Evolutionary conservation across 352 stramenopile species (phyloP).

Genomic region (Phytophthora constricta): DNA sequence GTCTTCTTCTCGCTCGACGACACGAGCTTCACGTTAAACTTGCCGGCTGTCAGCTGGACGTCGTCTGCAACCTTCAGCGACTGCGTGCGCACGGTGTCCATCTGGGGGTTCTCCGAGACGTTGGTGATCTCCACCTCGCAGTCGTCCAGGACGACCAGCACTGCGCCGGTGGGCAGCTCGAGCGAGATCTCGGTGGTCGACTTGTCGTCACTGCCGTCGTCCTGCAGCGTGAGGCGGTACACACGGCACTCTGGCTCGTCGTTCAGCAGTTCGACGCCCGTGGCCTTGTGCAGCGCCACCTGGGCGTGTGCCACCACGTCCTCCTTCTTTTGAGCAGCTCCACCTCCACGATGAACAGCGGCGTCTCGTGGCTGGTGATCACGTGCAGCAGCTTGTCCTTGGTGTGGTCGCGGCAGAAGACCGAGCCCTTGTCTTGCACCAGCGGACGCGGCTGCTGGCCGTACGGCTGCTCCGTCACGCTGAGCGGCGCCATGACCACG

Average conservation of each 20-base stretch:
- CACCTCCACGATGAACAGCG: conserved; percentile 58
- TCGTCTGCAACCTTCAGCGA: conserved; percentile 30
- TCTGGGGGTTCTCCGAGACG: conserved; percentile 11
- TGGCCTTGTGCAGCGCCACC: conserved; percentile 21
- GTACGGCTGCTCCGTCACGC: conserved; percentile 46
- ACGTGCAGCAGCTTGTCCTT: conserved; percentile 53
- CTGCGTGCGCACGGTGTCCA: conserved; percentile 18
- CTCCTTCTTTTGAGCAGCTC: conserved; percentile 50
- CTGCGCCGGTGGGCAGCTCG: conserved; percentile 36
- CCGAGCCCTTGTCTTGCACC: conserved; percentile 34
- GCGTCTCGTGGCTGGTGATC: conserved; percentile 31
- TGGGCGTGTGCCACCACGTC: conserved; percentile 28
- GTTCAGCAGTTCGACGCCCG: conserved; percentile 39
- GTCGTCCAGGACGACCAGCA: conserved; percentile 47
- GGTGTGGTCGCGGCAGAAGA: conserved; percentile 63
- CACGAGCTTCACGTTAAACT: conserved; percentile 29
- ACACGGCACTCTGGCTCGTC: conserved; percentile 50
- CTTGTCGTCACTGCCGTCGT: conserved; percentile 11
- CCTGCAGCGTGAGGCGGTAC: conserved; percentile 49
- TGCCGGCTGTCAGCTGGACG: conserved; percentile 22
- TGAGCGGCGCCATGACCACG: conserved; percentile 46
- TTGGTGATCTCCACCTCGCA: conserved; percentile 38
- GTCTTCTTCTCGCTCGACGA: conserved; percentile 24
- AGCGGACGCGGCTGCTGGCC: conserved; percentile 27
- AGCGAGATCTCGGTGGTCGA: conserved; percentile 35